Evolutionary conservation across 331 rosid species (phyloP).

Genomic region (Spiraea crenata): DNA sequence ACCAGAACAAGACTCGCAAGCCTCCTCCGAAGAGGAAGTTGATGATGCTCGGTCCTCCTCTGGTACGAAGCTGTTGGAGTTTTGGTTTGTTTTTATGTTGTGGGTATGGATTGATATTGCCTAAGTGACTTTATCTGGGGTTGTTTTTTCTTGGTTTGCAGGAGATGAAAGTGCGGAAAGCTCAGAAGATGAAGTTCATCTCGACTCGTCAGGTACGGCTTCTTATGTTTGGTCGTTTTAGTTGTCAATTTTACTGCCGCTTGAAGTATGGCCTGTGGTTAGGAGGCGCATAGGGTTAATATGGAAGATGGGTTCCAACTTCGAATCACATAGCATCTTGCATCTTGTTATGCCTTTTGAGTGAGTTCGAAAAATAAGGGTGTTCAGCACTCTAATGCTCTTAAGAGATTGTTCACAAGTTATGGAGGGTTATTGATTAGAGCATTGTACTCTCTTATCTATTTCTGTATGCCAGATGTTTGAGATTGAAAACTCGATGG

Average conservation of each 20-base stretch:
- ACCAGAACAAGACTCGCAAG: constrained; percentile 29
- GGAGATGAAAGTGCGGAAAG: constrained; percentile 78
- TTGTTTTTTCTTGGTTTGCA: constrained; percentile 22
- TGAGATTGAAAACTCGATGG: too few relatives aligned
- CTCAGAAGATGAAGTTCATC: constrained; percentile 57
- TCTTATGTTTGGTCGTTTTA: not conserved
- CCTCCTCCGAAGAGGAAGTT: constrained; percentile 42
- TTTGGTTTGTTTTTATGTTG: not conserved
- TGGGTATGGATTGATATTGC: not conserved
- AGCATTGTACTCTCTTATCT: not conserved
- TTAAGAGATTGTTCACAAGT: not conserved
- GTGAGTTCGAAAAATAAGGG: not conserved
- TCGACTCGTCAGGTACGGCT: constrained; percentile 49
- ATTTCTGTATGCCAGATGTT: too few relatives aligned
- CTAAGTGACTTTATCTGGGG: not conserved
- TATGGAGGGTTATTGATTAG: not conserved
- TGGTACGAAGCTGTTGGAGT: constrained; percentile 26
- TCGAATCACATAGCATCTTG: not conserved
- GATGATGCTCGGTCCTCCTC: constrained; percentile 48
- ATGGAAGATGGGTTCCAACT: not conserved
- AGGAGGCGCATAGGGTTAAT: not conserved
- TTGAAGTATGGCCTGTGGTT: not conserved
- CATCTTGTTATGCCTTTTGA: not conserved
- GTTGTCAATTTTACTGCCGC: not conserved
- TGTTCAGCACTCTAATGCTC: not conserved